Evolutionary conservation across 2,329 filamentous ascomycete species (phyloP), one percentile per base, ranked within the genome.

Genomic region (Pseudogymnoascus sp.): DNA sequence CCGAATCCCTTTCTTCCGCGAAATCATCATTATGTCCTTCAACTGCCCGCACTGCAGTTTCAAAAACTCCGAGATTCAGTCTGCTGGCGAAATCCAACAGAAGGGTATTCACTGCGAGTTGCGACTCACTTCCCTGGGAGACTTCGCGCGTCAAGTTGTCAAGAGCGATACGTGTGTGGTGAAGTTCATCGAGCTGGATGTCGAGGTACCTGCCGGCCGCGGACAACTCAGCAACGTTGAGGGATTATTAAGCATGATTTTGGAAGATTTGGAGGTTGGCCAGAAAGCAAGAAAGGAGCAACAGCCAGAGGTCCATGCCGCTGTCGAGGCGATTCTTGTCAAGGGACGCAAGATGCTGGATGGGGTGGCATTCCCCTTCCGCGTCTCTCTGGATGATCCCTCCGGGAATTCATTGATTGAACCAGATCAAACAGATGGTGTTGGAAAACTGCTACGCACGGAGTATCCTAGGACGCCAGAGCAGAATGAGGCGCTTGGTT

Each of bases 21-120:
- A 99, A 76, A 87, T 99, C 67, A 91, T 99, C 71, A 85, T 99
- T 76, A 96, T 97, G 87, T 97, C 93, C 67, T 99, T 99, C 77
- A 84, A 85, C 68, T 99, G 95, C 80, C 86, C 91, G 5, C 86
- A 97, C 77, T 99, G 95, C 79, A 81, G 86, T 73, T 88, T 93
- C 77, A 86, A 89, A 68, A 96, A 97, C 80, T 93, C 93, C 75
- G 93, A 97, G 71, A 89, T 99, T 70, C 93, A 97, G 74, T 87
- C 93, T 7, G 95, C 95, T 29, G 92, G 92, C 66, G 86, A 92
- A 70, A 93, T 97, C 66, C 95, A 97, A 77, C 88, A 92, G 70
- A 90, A 90, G 71, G 95, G 95, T 62, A 82, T 86, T 18, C 90
- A 89, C 74, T 96, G 93, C 77, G 88, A 91, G 63, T 83, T 97